A percentile compares a stretch with the other conserved stretches of the same genome.
These are phyloP conservation scores for Aspergillus ibericus DNA, from an alignment of 2,329 filamentous ascomycete species.

Conservation along the genomic window DNA sequence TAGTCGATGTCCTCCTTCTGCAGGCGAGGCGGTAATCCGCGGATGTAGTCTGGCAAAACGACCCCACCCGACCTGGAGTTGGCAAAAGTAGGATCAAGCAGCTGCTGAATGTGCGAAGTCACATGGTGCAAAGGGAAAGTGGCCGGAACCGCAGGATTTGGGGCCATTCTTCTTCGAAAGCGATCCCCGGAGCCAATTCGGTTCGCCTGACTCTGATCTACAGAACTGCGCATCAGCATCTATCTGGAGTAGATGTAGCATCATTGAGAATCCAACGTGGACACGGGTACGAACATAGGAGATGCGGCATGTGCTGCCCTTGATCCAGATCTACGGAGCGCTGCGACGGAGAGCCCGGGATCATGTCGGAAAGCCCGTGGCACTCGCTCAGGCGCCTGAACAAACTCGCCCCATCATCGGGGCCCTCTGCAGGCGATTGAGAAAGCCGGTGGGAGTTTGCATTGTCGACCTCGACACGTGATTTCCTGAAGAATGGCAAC, in stretches of 20 bases:
- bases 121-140: constrained; percentile 38
- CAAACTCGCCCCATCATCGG: constrained; percentile 34
- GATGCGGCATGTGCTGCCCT: constrained; percentile 62
- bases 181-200: constrained; percentile 52
- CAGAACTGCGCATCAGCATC: constrained; percentile 12
- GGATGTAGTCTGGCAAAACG: constrained; percentile 68
- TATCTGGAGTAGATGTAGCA: neutral
- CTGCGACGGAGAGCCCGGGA: constrained; percentile 45
- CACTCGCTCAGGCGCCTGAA: constrained; percentile 31
- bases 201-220: constrained; percentile 34
- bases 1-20: constrained; percentile 80
- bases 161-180: constrained; percentile 46
- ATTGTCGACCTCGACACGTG: constrained; percentile 41
- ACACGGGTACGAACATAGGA: constrained; percentile 56
- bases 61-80: constrained; percentile 49
- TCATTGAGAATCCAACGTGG: neutral
- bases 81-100: constrained; percentile 47
- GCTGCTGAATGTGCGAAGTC: constrained; percentile 37
- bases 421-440: constrained; percentile 36
- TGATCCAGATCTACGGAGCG: constrained; percentile 49
- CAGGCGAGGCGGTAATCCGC: constrained; percentile 74
- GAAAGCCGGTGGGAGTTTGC: constrained; percentile 27
- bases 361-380: constrained; percentile 32
- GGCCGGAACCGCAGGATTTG: constrained; percentile 43
- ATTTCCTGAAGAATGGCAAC: constrained; percentile 35